Conservation (phyloP, 345 rosid genomes). For the Zanthoxylum bungeanum region DNA sequence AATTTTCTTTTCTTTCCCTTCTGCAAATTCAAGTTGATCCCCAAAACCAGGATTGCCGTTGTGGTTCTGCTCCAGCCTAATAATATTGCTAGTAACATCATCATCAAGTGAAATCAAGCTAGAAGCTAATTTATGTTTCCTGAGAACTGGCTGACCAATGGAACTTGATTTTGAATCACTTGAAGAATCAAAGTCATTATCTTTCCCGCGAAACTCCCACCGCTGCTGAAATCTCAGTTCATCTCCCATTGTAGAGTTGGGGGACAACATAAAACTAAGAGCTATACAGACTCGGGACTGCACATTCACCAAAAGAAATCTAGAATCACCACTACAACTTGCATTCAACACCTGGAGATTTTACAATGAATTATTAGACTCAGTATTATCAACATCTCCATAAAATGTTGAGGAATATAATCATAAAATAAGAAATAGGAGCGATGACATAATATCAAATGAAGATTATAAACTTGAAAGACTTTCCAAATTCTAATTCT, state of each 20-base stretch:
- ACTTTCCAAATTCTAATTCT: neutral
- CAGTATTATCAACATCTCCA: neutral
- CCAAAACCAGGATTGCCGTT: constrained; percentile 13
- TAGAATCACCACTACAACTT: constrained; percentile 2
- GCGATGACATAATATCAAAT: neutral
- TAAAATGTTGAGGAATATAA: neutral
- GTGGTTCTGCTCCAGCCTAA: constrained; percentile 21
- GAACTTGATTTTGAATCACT: constrained; percentile 32
- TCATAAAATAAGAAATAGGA: neutral
- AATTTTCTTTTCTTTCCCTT: constrained; percentile 24
- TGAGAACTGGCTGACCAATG: constrained; percentile 20
- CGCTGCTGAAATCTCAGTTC: constrained; percentile 42
- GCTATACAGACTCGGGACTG: neutral
- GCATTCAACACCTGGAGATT: neutral
- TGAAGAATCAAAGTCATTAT: constrained; percentile 37
- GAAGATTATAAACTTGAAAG: neutral
- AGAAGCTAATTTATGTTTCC: constrained; percentile 29
- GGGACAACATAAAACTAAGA: constrained; percentile 11
- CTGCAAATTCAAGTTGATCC: constrained; percentile 14
- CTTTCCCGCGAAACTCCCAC: constrained; percentile 49
- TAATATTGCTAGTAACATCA: constrained; percentile 26
- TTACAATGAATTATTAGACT: neutral
- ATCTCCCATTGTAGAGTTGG: constrained; percentile 22
- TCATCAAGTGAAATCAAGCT: constrained; percentile 20
- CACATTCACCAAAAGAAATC: neutral